These are phyloP conservation scores for Lepidium africanum DNA, from an alignment of 345 rosid species.

Conservation along the genomic window DNA sequence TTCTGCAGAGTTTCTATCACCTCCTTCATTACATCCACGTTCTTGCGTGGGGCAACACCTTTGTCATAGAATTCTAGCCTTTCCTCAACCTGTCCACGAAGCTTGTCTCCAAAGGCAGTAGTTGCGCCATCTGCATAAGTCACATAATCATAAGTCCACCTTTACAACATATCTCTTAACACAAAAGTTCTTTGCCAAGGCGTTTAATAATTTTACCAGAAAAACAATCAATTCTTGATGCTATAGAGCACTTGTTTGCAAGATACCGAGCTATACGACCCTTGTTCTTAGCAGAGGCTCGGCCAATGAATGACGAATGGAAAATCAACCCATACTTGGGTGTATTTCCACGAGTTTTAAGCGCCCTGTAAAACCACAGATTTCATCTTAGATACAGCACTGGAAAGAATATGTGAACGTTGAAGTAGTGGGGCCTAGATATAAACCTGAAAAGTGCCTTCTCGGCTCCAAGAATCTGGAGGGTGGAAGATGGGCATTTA, in stretches of 20 bases:
- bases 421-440: background rate
- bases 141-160: background rate
- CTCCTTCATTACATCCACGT: slow-evolving; percentile 89
- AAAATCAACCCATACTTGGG: slow-evolving; percentile 96
- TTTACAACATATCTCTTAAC: background rate
- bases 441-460: slow-evolving; percentile 91
- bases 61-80: slow-evolving; percentile 90
- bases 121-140: slow-evolving; percentile 45
- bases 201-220: slow-evolving; percentile 41
- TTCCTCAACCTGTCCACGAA: slow-evolving; percentile 95
- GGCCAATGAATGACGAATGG: slow-evolving; percentile 94
- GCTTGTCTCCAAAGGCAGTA: slow-evolving; percentile 79
- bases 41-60: slow-evolving; percentile 95
- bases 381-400: background rate
- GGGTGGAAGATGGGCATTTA: slow-evolving; percentile 96
- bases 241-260: slow-evolving; percentile 97
- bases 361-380: slow-evolving; percentile 48
- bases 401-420: background rate
- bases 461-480: slow-evolving; percentile 97
- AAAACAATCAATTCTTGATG: slow-evolving; percentile 96
- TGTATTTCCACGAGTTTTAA: slow-evolving; percentile 93
- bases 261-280: slow-evolving; percentile 97
- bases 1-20: slow-evolving; percentile 49
- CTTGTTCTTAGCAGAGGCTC: slow-evolving; percentile 90
- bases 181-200: background rate